Conservation (phyloP, 225 moss, liverwort and hornwort genomes). For the Straminergon stramineum region DNA sequence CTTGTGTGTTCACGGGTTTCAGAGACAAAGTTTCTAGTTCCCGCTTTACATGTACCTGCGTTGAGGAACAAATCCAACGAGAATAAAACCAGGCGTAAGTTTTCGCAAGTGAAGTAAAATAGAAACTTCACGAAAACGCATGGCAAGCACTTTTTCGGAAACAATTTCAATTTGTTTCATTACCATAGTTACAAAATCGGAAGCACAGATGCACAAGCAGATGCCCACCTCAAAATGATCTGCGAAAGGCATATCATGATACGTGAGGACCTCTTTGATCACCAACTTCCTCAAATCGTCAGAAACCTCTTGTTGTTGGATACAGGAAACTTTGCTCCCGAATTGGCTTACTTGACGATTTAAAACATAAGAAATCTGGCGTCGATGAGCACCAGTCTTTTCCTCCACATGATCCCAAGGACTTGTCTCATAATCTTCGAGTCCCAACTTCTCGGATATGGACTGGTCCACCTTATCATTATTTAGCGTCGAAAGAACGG, state of each 20-base stretch:
- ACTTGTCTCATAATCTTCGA: constrained; percentile 38
- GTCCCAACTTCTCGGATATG: constrained; percentile 45
- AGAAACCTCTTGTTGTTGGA: constrained; percentile 53
- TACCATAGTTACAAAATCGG: neutral
- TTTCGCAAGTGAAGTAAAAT: neutral
- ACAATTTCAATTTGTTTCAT: neutral
- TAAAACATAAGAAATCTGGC: constrained; percentile 42
- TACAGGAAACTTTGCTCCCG: constrained; percentile 52
- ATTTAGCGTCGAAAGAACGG: constrained; percentile 5
- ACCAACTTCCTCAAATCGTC: constrained; percentile 27
- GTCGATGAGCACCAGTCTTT: constrained; percentile 28
- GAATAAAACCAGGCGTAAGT: neutral
- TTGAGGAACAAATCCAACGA: neutral
- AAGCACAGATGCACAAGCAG: neutral
- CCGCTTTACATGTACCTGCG: constrained; percentile 57
- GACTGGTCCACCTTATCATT: constrained; percentile 29
- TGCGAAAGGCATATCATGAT: constrained; percentile 63
- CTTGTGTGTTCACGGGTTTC: constrained; percentile 18
- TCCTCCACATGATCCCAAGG: constrained; percentile 71
- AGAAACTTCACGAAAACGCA: neutral
- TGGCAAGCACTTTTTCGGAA: neutral
- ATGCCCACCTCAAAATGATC: constrained; percentile 60
- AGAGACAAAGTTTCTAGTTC: constrained; percentile 37
- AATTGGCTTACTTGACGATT: constrained; percentile 58
- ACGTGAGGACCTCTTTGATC: constrained; percentile 50